Base-by-base conservation (phyloP, 2,329 filamentous ascomycete species). In the Trichoderma atrobrunneum region DNA sequence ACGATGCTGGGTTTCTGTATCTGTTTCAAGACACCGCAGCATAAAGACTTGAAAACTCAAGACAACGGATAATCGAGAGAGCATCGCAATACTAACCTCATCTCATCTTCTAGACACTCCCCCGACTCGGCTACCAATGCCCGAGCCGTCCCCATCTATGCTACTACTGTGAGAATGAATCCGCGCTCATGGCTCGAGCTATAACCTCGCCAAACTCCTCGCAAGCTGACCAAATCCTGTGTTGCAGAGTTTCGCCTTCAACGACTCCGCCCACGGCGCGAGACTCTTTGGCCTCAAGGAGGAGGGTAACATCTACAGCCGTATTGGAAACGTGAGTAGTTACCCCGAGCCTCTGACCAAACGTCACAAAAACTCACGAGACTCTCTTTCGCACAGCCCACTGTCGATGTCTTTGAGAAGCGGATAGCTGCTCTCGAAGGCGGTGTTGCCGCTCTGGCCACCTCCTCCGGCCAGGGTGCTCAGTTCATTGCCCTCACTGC, bases 281-380 rank as follows among this genome's bases (percentile, higher is more conserved):
- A 91, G 94, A 81, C 91, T 99, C 56, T 99, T 99, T 80, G 93
- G 94, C 80, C 93, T 99, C 82, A 97, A 98, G 85, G 94, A 98
- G 84, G 92, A 93, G 78, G 96, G 95, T 83, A 98, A 98, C 85
- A 97, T 98, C 82, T 99, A 99, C 87, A 96, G 92, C 81, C 93
- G 96, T 75, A 94, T 99, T 78, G 94, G 93, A 92, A 98, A 98
- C 83, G 93, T 94, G 79, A 79, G 89, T 83, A 57, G 21, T 7
- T 34, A 7, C 16, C 36, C 21, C 21, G 7, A 34, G 36, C 26
- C 24, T n/a, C 16, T 71, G 24, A 24, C 36, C 32, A 54, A 8
- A 60, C 28, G 5, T 28, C n/a, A 30, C 7, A 21, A 39, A 36
- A 54, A 30, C 62, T 32, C 12, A 34, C 1, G 32, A 36, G 60